These are phyloP conservation scores for Staphylotrichum longicolle DNA, from an alignment of 495 filamentous ascomycete genomes.

Conservation along the genomic window DNA sequence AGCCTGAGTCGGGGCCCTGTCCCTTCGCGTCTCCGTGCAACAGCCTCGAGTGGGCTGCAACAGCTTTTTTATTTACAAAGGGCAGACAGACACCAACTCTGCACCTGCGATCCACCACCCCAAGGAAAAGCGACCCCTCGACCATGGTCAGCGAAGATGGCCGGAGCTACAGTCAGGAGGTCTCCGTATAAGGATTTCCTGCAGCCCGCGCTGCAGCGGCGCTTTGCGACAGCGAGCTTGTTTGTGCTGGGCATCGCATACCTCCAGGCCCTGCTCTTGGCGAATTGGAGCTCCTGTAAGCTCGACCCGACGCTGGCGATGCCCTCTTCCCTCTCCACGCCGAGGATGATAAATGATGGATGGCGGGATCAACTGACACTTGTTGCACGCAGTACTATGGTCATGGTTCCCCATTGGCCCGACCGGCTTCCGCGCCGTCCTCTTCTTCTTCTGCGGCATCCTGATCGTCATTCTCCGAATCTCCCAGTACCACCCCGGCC, in stretches of 20 bases:
- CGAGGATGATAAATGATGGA: too few species aligned
- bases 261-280: slow-evolving; percentile 65
- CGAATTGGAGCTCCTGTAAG: slow-evolving; percentile 67
- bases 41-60: slow-evolving; percentile 3
- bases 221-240: slow-evolving; percentile 73
- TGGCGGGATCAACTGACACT: slow-evolving; percentile 8
- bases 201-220: slow-evolving; percentile 81
- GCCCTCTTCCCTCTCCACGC: too few species aligned
- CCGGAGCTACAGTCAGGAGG: slow-evolving; percentile 42
- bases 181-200: slow-evolving; percentile 79
- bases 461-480: slow-evolving; percentile 73
- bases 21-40: slow-evolving; percentile 4
- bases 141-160: slow-evolving; percentile 45
- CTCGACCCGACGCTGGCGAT: slow-evolving; percentile 14
- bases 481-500: slow-evolving; percentile 73
- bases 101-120: background rate
- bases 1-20: background rate
- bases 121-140: slow-evolving; percentile 4
- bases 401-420: slow-evolving; percentile 78
- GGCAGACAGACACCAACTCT: background rate
- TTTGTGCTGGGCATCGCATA: slow-evolving; percentile 70
- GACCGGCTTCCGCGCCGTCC: slow-evolving; percentile 69
- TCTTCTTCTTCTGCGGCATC: slow-evolving; percentile 73
- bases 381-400: slow-evolving; percentile 63
- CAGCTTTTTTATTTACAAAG: slow-evolving; percentile 22